Evolutionary conservation across 176 grass and related monocot genomes (phyloP).

Genomic region (Oryza glaberrima): DNA sequence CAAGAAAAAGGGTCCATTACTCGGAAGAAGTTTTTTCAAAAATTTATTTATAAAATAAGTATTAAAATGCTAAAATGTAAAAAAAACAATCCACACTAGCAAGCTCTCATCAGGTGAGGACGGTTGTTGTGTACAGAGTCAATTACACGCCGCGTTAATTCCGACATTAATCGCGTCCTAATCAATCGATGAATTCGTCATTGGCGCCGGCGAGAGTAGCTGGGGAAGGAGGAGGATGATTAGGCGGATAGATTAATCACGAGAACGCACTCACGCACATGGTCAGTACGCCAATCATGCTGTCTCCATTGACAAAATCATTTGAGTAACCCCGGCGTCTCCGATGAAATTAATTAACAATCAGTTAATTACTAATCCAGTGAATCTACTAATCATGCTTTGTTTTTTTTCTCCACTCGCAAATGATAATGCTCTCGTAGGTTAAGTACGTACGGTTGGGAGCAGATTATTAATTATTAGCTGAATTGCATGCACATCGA

Average conservation of each 20-base stretch:
- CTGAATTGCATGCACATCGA: too few species aligned
- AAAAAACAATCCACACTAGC: too few species aligned
- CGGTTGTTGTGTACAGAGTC: neutral
- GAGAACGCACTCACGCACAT: slow-evolving; percentile 28
- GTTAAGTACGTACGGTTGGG: neutral
- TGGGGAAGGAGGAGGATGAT: neutral
- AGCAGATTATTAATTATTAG: neutral
- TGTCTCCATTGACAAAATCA: slow-evolving; percentile 46
- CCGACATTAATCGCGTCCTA: slow-evolving; percentile 16
- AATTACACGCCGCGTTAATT: slow-evolving; percentile 8
- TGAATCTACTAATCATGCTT: neutral
- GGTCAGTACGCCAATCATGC: slow-evolving; percentile 41
- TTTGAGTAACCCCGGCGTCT: neutral
- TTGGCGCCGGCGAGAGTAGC: neutral
- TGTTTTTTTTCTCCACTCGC: neutral
- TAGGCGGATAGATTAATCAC: neutral
- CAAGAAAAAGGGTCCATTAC: too few species aligned
- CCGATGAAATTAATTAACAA: neutral
- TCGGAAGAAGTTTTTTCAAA: too few species aligned
- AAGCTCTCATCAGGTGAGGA: neutral
- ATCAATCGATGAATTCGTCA: slow-evolving; percentile 3
- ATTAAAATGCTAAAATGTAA: too few species aligned
- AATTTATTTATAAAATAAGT: too few species aligned
- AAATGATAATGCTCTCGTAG: neutral
- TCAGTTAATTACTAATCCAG: slow-evolving; percentile 14